Evolutionary conservation across 2,329 filamentous ascomycete genomes (phyloP), one percentile per base, ranked within the genome.

Genomic region (Simplicillium aogashimaense): DNA sequence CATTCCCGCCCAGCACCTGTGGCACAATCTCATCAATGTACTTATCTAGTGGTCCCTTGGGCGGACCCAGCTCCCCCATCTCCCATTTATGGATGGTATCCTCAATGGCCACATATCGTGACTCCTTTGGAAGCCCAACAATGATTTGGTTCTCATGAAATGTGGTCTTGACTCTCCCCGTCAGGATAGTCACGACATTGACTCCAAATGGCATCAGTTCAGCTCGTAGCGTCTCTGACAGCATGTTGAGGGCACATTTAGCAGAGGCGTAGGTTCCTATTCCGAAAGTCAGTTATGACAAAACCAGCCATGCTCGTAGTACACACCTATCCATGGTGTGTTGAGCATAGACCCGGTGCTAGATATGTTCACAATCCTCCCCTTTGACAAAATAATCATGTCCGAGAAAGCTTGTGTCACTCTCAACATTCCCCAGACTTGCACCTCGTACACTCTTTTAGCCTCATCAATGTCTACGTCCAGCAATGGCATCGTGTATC

Each of bases 361-460:
- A 12, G 13, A 13, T n/a, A 32, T 12, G 36, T 54, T 54, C 25
- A 54, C 47, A 39, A 59, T 43, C 7, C 50, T 48, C 14, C 51
- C 53, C 20, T 45, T 48, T 17, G 50, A 42, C 25, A 47, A 47
- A 20, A 57, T 47, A 5, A 54, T 35, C 10, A 58, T 46, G 3
- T 50, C 50, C 5, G 49, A 20, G 43, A 68, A 69, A 0, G 58
- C 55, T 29, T 70, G 58, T 2, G 54, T 57, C 17, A 65, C 53
- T 7, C 48, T 44, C 8, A 69, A 41, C 2, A 50, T 36, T 2
- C 57, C 58, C 56, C 59, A 68, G 29, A 65, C 47, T 41, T 70
- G 70, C 29, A 62, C 48, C 4, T 68, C 63, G 43, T 59, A 67
- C 11, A 66, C 17, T 15, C 46, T 46, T 38, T 55, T 59, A 10